A percentile compares a stretch with the other conserved stretches of the same genome.
phyloP scores from a whole-genome alignment of 345 rosid genomes.

The Anastatica hierochuntica region DNA sequence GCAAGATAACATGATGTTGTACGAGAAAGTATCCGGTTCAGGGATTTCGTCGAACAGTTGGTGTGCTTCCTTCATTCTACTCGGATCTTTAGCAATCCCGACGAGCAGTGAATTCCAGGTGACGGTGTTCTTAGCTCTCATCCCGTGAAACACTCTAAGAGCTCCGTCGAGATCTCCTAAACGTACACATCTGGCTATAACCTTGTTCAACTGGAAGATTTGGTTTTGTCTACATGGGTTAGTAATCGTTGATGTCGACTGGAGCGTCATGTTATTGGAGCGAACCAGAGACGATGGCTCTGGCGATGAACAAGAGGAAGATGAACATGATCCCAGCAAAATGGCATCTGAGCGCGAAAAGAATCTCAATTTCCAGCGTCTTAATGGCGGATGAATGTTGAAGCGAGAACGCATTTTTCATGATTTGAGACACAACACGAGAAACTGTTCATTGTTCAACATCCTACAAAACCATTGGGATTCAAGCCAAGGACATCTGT shows the following conservation, averaged over 20 bases:
- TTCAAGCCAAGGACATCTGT: too few relatives aligned
- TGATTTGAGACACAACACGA: not conserved
- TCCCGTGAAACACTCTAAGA: conserved; percentile 38
- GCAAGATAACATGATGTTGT: conserved; percentile 60
- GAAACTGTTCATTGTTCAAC: not conserved
- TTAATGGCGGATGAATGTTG: not conserved
- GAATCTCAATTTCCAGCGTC: not conserved
- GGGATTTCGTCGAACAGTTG: conserved; percentile 62
- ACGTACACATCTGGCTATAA: not conserved
- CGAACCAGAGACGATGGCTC: too few relatives aligned
- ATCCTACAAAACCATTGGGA: not conserved
- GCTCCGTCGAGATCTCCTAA: conserved; percentile 59
- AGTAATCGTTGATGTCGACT: not conserved
- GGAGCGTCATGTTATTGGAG: too few relatives aligned
- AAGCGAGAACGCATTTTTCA: not conserved
- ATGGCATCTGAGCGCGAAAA: not conserved
- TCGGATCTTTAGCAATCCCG: conserved; percentile 32
- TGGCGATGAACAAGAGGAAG: not conserved
- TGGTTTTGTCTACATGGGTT: not conserved
- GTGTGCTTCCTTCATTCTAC: conserved; percentile 38
- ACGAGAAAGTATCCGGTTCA: conserved; percentile 46
- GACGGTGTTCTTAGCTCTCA: conserved; percentile 46
- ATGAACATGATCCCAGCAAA: not conserved
- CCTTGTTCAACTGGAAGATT: not conserved
- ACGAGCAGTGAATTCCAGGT: conserved; percentile 71